Base-by-base conservation (phyloP, 2,329 filamentous ascomycete genomes). In the Fusarium sp. region DNA sequence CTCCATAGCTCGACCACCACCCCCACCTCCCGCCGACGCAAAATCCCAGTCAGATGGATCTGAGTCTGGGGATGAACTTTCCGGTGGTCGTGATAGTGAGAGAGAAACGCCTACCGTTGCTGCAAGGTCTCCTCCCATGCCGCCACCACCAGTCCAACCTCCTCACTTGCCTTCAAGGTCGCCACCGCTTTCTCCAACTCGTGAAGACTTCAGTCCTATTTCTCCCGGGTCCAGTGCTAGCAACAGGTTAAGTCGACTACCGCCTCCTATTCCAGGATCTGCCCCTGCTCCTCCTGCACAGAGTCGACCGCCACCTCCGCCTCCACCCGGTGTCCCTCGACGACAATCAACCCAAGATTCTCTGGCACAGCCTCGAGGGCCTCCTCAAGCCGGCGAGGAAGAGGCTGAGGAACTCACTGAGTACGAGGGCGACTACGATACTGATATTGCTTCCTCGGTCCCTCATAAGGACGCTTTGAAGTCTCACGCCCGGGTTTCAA, bases 391-490 rank as follows among this genome's bases (percentile, higher is more conserved):
- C 65, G 86, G 82, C 25, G 91, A 92, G 32, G 90, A 90, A 32
- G 90, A 91, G 16, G 90, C 89, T 27, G 93, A 92, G 63, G 94
- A 97, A 75, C 87, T 94, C 34, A 97, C 94, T 0, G 95, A 98
- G 77, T 98, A 98, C 76, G 96, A 99, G 78, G 96, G 95, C 9
- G 96, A 98, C 77, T 98, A 98, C 78, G 96, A 98, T 74, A 98
- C 96, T 9, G 96, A 98, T 78, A 98, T 98, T 77, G 94, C 92
- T 3, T 93, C 94, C n/a, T 91, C 93, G 12, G 94, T 89, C n/a
- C 93, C 92, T 59, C 94, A 97, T 80, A 98, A 97, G 80, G 95
- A 97, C 81, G 94, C 95, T 1, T 81, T 98, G 66, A 97, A 95
- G 79, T 84, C 93, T 11, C 94, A 97, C 79, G 88, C 87, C 10